phyloP scores from a whole-genome alignment of 2,329 filamentous ascomycete genomes.

The Aspergillus aculeatinus region DNA sequence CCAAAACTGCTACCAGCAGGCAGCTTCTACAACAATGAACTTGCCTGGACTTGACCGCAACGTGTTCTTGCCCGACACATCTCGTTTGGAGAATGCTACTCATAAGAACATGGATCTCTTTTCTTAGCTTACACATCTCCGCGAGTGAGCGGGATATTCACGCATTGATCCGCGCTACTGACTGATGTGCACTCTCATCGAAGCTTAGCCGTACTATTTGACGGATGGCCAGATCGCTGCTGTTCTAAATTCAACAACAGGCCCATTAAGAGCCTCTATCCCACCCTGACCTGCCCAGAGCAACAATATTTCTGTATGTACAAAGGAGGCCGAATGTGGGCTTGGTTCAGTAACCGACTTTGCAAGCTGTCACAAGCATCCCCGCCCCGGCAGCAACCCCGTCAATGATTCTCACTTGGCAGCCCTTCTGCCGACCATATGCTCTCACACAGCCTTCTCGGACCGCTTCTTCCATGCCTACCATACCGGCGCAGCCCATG shows the following conservation, averaged over 20 bases:
- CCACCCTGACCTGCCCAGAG: neutral
- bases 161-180: neutral
- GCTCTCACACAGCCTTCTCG: conserved; percentile 65
- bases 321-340: neutral
- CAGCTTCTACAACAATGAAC: neutral
- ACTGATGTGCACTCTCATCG: neutral
- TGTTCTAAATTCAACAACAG: neutral
- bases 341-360: conserved; percentile 32
- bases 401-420: conserved; percentile 70
- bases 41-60: neutral
- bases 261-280: neutral
- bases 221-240: neutral
- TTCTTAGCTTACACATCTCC: neutral
- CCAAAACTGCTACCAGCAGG: neutral
- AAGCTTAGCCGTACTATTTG: neutral
- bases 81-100: too few relatives aligned
- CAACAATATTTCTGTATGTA: neutral
- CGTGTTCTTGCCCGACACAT: too few relatives aligned
- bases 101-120: neutral
- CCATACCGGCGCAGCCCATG: conserved; percentile 90
- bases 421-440: conserved; percentile 60
- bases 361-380: conserved; percentile 37
- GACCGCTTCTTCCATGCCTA: conserved; percentile 76
- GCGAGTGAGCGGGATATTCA: neutral
- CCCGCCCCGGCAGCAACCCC: conserved; percentile 52